Percentiles rank a stretch among this genome's conserved stretches.
Conservation (phyloP, 2,329 filamentous ascomycete species). For the Fusarium clavum region DNA sequence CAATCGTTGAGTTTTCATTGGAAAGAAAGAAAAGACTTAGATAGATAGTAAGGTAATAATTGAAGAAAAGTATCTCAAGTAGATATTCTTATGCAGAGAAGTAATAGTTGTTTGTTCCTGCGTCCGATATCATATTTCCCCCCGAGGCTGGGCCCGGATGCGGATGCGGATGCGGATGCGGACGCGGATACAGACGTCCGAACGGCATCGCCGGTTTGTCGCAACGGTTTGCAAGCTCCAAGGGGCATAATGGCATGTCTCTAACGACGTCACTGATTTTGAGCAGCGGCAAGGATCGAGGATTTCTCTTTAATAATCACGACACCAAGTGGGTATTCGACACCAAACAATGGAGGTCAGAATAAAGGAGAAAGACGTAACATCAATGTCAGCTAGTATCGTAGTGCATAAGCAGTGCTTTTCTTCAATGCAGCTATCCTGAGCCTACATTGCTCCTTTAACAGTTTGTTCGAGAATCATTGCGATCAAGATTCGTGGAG, state of each 20-base stretch:
- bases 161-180: conserved; percentile 14
- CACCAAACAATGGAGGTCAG: background rate
- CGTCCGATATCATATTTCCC: background rate
- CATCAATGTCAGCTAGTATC: background rate
- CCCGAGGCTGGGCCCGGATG: background rate
- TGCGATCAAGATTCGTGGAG: background rate
- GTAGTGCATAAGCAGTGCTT: background rate
- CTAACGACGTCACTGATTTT: conserved; percentile 22
- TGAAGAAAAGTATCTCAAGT: background rate
- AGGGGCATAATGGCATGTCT: background rate
- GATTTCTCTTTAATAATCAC: background rate
- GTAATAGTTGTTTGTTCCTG: background rate
- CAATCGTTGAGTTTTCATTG: no score
- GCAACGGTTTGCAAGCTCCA: background rate
- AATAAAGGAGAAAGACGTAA: background rate
- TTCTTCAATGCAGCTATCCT: background rate
- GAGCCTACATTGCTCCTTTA: background rate
- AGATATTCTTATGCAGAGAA: background rate
- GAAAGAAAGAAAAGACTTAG: background rate
- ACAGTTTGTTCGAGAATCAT: background rate
- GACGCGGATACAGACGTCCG: conserved; percentile 8
- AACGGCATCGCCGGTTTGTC: conserved; percentile 31
- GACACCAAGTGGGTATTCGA: conserved; percentile 10
- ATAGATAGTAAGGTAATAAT: background rate
- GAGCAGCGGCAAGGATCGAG: background rate